Conservation (phyloP, 2,329 filamentous ascomycete species). For the Cytospora leucostoma region DNA sequence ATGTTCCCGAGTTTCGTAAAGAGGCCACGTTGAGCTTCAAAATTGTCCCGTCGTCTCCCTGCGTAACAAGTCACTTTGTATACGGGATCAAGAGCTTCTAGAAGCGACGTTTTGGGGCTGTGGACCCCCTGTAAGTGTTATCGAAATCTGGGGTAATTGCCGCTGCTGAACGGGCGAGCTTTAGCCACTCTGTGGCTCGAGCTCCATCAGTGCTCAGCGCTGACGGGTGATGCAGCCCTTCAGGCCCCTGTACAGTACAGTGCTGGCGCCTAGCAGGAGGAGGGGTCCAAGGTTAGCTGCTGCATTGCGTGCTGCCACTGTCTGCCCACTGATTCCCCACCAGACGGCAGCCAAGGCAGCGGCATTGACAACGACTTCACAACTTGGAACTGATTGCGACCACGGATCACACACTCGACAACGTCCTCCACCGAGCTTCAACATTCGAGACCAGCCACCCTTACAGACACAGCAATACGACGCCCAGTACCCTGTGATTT, state of each 20-base stretch:
- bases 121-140: neutral
- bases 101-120: conserved; percentile 14
- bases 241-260: neutral
- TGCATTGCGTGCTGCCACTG: neutral
- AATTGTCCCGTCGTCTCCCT: neutral
- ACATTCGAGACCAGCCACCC: neutral
- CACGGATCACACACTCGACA: neutral
- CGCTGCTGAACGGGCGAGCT: conserved; percentile 17
- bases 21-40: conserved; percentile 47
- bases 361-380: neutral
- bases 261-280: neutral
- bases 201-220: conserved; percentile 5
- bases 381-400: neutral
- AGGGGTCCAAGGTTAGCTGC: neutral
- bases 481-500: neutral
- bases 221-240: too few species aligned
- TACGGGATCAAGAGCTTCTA: conserved; percentile 12
- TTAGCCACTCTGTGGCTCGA: conserved; percentile 33
- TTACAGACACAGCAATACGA: neutral
- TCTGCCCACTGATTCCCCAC: neutral
- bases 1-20: conserved; percentile 19
- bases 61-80: neutral
- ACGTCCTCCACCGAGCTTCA: neutral
- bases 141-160: conserved; percentile 20
- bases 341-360: neutral